Percentiles rank a stretch among this genome's conserved stretches.
Conservation (phyloP, 1,284 basidiomycete species). For the Athelia sp. region DNA sequence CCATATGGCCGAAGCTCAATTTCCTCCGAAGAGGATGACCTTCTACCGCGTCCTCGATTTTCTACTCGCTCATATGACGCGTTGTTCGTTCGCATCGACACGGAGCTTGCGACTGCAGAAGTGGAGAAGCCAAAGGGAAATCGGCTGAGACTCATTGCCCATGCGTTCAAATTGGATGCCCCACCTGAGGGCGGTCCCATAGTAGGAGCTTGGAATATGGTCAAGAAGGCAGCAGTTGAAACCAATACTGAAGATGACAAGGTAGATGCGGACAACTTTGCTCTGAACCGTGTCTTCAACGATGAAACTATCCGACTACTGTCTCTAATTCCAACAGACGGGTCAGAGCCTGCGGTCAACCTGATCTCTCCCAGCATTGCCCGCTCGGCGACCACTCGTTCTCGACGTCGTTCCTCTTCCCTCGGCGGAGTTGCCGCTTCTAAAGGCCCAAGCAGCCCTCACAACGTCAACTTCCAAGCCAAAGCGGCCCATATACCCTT, state of each 20-base stretch:
- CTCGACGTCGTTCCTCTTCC: slow-evolving; percentile 23
- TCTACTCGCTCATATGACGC: slow-evolving; percentile 59
- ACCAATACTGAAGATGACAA: slow-evolving; percentile 12
- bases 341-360: slow-evolving; percentile 12
- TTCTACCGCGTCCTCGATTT: slow-evolving; percentile 55
- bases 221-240: slow-evolving; percentile 37
- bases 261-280: slow-evolving; percentile 23
- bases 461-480: neutral
- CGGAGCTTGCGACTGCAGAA: slow-evolving; percentile 33
- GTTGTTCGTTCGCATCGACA: slow-evolving; percentile 59
- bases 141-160: slow-evolving; percentile 52
- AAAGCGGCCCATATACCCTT: slow-evolving; percentile 7
- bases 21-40: slow-evolving; percentile 31
- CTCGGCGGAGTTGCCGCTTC: slow-evolving; percentile 7
- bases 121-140: slow-evolving; percentile 39
- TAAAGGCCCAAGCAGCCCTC: neutral
- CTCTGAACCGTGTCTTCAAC: slow-evolving; percentile 45
- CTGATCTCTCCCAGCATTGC: neutral
- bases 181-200: slow-evolving; percentile 30
- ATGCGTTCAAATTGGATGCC: slow-evolving; percentile 49
- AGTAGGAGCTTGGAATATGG: slow-evolving; percentile 46
- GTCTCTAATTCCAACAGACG: slow-evolving; percentile 36
- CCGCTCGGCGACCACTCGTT: slow-evolving; percentile 10
- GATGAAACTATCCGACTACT: slow-evolving; percentile 64
- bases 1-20: slow-evolving; percentile 44